Conservation (phyloP, 2,329 filamentous ascomycete species). For the Exutisphaerella laricina region DNA sequence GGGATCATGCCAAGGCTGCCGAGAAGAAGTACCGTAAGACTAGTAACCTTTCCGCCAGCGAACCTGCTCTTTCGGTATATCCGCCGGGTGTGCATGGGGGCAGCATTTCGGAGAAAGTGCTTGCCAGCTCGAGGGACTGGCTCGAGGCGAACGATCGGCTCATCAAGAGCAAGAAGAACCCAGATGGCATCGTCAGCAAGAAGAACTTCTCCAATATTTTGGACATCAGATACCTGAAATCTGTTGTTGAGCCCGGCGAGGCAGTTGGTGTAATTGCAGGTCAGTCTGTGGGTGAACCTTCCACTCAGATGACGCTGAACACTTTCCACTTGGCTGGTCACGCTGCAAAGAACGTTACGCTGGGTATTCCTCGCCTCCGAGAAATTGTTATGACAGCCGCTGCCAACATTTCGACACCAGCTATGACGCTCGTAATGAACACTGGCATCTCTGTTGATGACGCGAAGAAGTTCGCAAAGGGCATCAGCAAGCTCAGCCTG, state of each 20-base stretch:
- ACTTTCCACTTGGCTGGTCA: conserved; percentile 99
- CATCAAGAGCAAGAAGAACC: conserved; percentile 54
- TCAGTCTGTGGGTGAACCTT: conserved; percentile 94
- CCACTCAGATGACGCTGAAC: conserved; percentile 98
- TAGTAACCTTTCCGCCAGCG: conserved; percentile 59
- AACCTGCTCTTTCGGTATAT: conserved; percentile 68
- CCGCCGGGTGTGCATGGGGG: conserved; percentile 74
- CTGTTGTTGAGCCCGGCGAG: conserved; percentile 89
- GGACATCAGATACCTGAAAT: conserved; percentile 87
- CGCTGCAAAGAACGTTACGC: conserved; percentile 95
- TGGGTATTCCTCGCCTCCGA: conserved; percentile 93
- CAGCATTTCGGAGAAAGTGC: conserved; percentile 85
- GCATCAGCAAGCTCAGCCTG: conserved; percentile 78
- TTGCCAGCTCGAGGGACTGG: conserved; percentile 65
- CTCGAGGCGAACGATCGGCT: conserved; percentile 66
- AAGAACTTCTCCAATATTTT: conserved; percentile 79
- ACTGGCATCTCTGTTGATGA: conserved; percentile 63
- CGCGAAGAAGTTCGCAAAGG: conserved; percentile 79
- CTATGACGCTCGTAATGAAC: conserved; percentile 78
- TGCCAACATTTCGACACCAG: conserved; percentile 79
- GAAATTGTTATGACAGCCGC: conserved; percentile 99
- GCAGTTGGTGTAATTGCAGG: conserved; percentile 95
- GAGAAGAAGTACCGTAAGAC: conserved; percentile 79
- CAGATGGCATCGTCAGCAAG: conserved; percentile 47
- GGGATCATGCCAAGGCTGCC: conserved; percentile 55